Evolutionary conservation across 768 basidiomycete species (phyloP).

Genomic region (Leccinellum luteum): DNA sequence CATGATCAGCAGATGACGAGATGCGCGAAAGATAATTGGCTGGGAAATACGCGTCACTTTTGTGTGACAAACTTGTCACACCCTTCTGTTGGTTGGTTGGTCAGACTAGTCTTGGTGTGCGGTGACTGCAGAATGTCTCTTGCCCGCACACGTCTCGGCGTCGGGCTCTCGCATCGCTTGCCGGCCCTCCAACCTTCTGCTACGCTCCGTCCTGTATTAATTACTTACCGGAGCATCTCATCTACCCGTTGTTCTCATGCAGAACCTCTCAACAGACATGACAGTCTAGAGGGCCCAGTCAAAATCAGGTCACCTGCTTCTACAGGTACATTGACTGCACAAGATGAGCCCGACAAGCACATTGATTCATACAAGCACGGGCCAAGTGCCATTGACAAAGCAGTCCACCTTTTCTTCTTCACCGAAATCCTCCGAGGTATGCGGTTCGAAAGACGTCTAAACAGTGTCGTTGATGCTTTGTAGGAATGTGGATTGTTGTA

Average conservation of each 20-base stretch:
- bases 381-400: slow-evolving; percentile 92
- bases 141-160: slow-evolving; percentile 48
- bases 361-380: slow-evolving; percentile 73
- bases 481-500: slow-evolving; percentile 97
- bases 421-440: slow-evolving; percentile 95
- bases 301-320: slow-evolving; percentile 32
- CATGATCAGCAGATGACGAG: slow-evolving; percentile 33
- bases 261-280: slow-evolving; percentile 16
- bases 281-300: slow-evolving; percentile 20
- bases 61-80: slow-evolving; percentile 30
- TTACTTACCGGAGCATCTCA: slow-evolving; percentile 44
- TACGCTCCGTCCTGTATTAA: slow-evolving; percentile 34
- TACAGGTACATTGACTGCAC: slow-evolving; percentile 36
- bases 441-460: slow-evolving; percentile 18
- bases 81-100: slow-evolving; percentile 7
- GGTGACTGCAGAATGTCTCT: slow-evolving; percentile 50
- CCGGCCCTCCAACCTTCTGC: slow-evolving; percentile 24
- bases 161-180: slow-evolving; percentile 52
- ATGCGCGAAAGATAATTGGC: slow-evolving; percentile 28
- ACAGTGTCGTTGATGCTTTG: slow-evolving; percentile 9
- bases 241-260: slow-evolving; percentile 23
- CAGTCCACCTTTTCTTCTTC: slow-evolving; percentile 95
- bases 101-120: slow-evolving; percentile 10
- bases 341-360: slow-evolving; percentile 47
- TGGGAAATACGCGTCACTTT: slow-evolving; percentile 19